phyloP scores from a whole-genome alignment of 306 rosid genomes.

The Malus sylvestris region DNA sequence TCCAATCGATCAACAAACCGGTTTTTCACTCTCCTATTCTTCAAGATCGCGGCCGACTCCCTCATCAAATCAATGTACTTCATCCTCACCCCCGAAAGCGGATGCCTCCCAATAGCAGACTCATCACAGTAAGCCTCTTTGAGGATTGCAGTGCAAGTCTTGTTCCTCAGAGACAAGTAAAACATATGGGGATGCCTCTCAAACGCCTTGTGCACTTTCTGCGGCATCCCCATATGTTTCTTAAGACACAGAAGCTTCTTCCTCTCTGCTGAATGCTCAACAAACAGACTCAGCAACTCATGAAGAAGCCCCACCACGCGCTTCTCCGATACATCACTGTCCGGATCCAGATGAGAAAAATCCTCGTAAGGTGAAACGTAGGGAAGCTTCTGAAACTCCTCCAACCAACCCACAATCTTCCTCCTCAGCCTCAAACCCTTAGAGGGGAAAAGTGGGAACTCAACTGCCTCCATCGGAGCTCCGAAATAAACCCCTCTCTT shows the following conservation, averaged over 20 bases:
- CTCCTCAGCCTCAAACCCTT: constrained; percentile 76
- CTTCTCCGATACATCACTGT: constrained; percentile 66
- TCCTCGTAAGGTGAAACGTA: constrained; percentile 81
- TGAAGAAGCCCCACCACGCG: constrained; percentile 75
- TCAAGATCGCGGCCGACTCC: constrained; percentile 46
- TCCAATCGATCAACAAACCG: constrained; percentile 24
- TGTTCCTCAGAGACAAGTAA: constrained; percentile 62
- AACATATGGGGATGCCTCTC: constrained; percentile 84
- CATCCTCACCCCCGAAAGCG: constrained; percentile 56
- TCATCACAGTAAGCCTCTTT: constrained; percentile 59
- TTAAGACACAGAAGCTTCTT: constrained; percentile 72
- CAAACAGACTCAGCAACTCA: constrained; percentile 71
- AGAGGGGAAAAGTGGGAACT: constrained; percentile 61
- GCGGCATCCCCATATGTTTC: constrained; percentile 70
- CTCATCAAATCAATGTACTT: constrained; percentile 66
- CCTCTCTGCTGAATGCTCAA: constrained; percentile 83
- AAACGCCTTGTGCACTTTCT: constrained; percentile 78
- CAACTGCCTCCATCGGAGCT: constrained; percentile 52
- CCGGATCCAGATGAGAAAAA: constrained; percentile 42
- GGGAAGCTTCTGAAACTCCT: constrained; percentile 74
- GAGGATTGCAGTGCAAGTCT: constrained; percentile 75
- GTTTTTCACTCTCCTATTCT: constrained; percentile 45
- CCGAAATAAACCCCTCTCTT: constrained; percentile 44
- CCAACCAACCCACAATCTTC: constrained; percentile 65
- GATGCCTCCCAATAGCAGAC: constrained; percentile 57